Base-by-base conservation (phyloP, 2,329 filamentous ascomycete genomes). In the Fusarium armeniacum region DNA sequence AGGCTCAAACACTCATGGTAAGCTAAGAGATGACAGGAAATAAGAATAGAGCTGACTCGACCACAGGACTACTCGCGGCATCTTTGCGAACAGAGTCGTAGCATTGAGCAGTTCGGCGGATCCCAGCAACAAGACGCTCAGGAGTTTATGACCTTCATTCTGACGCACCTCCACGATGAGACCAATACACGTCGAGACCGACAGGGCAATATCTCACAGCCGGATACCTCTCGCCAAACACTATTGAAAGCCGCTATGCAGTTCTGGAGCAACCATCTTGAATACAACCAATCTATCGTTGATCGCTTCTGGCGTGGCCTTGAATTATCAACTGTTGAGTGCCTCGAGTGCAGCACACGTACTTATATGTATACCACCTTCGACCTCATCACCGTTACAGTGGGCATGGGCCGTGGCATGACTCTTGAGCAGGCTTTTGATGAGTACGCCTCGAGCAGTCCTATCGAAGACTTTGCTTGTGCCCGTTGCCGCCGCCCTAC, bases 71-170 rank as follows among this genome's bases (percentile, higher is more conserved):
- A 92, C 64, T 86, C 79, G 18, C 71, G 75, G 33, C 76, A 82
- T 59, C 65, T 83, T 11, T 81, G 78, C 59, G 74, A 78, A 58
- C 67, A 79, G 58, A 73, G 72, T 44, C 59, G 63, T 52, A 58
- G 68, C 36, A 58, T 74, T 51, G 65, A 76, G 33, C 70, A 87
- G 9, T 96, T 94, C 82, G 92, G 90, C 16, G 90, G 93, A 41
- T 84, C 85, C 26, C 83, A 89, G 51, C 95, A 98, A 77, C 96
- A 98, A 80, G 96, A 99, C 76, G 91, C 94, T 3, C 92, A 94
- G 70, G 96, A 98, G 75, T 97, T 97, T 72, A 90, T 95, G 70
- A 89, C 90, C 46, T 97, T 97, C 76, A 79, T 98, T 28, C 85
- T 97, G 38, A 90, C 93, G 55, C 90, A 91, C 70, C 84, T 98